Percentiles rank a stretch among this genome's conserved stretches.
phyloP scores from a whole-genome alignment of 805 yeast genomes.

The Isabelozyma pseudorhagii region DNA sequence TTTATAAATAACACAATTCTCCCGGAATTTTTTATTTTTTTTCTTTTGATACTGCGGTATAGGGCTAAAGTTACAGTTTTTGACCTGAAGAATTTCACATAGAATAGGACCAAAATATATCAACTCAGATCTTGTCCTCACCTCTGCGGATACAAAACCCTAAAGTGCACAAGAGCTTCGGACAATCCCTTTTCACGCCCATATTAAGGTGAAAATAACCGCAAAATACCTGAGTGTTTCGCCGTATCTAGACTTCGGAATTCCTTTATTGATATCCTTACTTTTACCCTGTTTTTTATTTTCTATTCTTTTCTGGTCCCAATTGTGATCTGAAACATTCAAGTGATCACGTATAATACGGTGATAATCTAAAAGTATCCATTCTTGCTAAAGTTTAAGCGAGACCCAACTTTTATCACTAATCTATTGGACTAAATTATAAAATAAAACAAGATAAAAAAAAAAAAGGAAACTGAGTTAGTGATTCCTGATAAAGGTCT shows the following conservation, averaged over 20 bases:
- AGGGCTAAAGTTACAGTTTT: background rate
- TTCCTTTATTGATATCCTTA: background rate
- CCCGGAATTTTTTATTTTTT: background rate
- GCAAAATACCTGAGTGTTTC: background rate
- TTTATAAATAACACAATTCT: background rate
- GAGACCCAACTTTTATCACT: background rate
- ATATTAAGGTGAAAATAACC: background rate
- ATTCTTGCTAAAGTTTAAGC: background rate
- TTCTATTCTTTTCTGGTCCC: too few relatives aligned
- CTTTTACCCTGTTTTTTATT: background rate
- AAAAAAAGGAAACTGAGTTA: too few relatives aligned
- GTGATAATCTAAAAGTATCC: background rate
- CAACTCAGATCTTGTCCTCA: background rate
- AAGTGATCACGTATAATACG: background rate
- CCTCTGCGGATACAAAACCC: background rate
- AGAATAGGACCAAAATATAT: too few relatives aligned
- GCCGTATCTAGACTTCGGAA: background rate
- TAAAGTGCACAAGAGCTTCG: background rate
- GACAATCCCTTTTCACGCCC: background rate
- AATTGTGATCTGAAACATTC: too few relatives aligned
- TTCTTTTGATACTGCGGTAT: background rate
- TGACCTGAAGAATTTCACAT: too few relatives aligned
- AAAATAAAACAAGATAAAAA: too few relatives aligned
- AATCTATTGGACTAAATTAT: too few relatives aligned
- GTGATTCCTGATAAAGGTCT: too few relatives aligned